Conservation (phyloP, 306 rosid genomes). For the Dalbergia cultrata region DNA sequence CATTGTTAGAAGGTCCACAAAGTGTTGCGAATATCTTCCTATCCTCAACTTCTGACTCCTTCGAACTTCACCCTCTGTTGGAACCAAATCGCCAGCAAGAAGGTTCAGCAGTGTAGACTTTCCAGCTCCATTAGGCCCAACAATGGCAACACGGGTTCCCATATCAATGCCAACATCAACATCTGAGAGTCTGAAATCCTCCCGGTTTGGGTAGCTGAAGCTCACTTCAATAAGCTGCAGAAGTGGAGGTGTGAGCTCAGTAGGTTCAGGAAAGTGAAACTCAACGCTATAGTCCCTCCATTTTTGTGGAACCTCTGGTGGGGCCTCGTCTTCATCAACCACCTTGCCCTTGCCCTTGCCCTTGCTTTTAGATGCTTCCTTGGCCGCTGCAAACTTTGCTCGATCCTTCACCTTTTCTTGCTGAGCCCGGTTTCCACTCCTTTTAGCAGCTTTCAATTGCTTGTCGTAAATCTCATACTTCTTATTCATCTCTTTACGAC, state of each 20-base stretch:
- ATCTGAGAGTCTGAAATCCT: conserved; percentile 67
- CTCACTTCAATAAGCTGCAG: conserved; percentile 77
- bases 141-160: conserved; percentile 79
- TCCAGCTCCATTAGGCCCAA: conserved; percentile 77
- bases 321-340: conserved; percentile 62
- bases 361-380: conserved; percentile 68
- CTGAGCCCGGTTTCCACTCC: conserved; percentile 69
- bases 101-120: conserved; percentile 74
- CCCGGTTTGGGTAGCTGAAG: conserved; percentile 72
- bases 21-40: conserved; percentile 75
- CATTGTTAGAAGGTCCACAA: conserved; percentile 76
- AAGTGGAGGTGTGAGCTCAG: conserved; percentile 79
- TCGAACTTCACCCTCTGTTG: conserved; percentile 70
- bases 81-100: conserved; percentile 75
- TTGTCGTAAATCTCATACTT: conserved; percentile 70
- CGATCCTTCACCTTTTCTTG: conserved; percentile 79
- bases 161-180: conserved; percentile 72
- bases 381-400: conserved; percentile 68
- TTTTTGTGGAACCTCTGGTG: conserved; percentile 66
- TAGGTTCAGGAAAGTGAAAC: conserved; percentile 79
- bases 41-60: conserved; percentile 81
- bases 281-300: conserved; percentile 76
- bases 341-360: conserved; percentile 50
- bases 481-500: conserved; percentile 81
- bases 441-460: conserved; percentile 70